Base-by-base conservation (phyloP, 148 eudicot species). In the Amaranthus palmeri region DNA sequence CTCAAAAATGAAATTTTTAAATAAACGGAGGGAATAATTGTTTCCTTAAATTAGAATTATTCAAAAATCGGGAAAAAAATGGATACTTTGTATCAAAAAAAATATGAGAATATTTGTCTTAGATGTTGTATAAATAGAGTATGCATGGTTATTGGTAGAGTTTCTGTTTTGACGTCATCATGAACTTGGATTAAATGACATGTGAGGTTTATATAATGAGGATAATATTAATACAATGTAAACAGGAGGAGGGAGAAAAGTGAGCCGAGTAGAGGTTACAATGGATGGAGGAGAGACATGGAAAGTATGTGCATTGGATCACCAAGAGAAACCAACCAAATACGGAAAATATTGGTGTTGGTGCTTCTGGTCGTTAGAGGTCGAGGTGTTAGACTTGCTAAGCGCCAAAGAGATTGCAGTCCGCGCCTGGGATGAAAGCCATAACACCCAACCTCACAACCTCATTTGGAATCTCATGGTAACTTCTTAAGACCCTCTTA, bases 401-500 rank as follows among this genome's bases (percentile, higher is more conserved):
- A 80, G 78, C 4, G 84, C 98, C 55, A 91, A 89, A 63, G 97
- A 91, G 75, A 86, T 95, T 1, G 93, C 96, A 0, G 98, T 91
- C 5, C 88, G 98, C 48, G 97, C 98, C 18, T 91, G 97, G 97
- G 98, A 95, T 58, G 85, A 89, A 52, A 76, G 89, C 48, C 96
- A 75, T 50, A 91, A 91, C 82, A 91, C 97, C 14, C 97, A 95
- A 43, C 98, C 96, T 10, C 90, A 95, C 40, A 95, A 88, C 78
- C 98, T 95, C 81, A 88, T 91, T 68, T 95, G 97, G 98, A 95
- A 95, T 67, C 76, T 95, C 79, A 95, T 95, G 98, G 98, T 93
- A 81, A 25, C 36, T 25, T 25, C 36, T 25, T 25, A 9, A 49
- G 65, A n/a, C 10, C n/a, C 44, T 50, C 8, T 36, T 11, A 3